Conservation (phyloP, 75 land plant genomes). For the Pinus albicaulis region DNA sequence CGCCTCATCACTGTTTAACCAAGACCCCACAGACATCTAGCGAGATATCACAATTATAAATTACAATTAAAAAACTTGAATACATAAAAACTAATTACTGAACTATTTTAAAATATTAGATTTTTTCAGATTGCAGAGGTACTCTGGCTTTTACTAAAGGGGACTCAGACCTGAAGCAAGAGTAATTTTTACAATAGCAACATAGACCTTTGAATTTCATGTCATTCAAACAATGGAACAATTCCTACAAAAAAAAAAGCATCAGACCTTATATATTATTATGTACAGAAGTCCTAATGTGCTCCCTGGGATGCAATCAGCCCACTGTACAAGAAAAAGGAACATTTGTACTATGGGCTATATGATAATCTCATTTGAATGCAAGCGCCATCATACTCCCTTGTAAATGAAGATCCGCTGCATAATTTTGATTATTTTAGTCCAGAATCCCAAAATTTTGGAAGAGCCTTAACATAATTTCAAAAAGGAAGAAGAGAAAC, state of each 20-base stretch:
- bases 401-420: slow-evolving; percentile 73
- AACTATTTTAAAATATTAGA: no score
- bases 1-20: no score
- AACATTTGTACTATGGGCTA: slow-evolving; percentile 66
- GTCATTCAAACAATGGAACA: not conserved
- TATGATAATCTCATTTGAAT: slow-evolving; percentile 73
- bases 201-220: slow-evolving; percentile 2
- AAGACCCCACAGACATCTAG: no score
- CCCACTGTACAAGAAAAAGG: slow-evolving; percentile 61
- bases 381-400: slow-evolving; percentile 56
- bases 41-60: no score
- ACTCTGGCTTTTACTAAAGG: not conserved
- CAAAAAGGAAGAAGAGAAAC: not conserved
- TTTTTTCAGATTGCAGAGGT: no score
- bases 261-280: slow-evolving; percentile 62
- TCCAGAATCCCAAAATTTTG: not conserved
- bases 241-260: not conserved
- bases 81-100: no score
- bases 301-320: slow-evolving; percentile 64
- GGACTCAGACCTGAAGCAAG: not conserved
- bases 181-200: no score
- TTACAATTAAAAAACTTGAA: no score
- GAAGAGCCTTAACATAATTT: not conserved
- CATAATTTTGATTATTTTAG: slow-evolving; percentile 5
- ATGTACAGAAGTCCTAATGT: slow-evolving; percentile 73